phyloP scores from a whole-genome alignment of 169 alveolate species.

The Plasmodium cynomolgi region DNA sequence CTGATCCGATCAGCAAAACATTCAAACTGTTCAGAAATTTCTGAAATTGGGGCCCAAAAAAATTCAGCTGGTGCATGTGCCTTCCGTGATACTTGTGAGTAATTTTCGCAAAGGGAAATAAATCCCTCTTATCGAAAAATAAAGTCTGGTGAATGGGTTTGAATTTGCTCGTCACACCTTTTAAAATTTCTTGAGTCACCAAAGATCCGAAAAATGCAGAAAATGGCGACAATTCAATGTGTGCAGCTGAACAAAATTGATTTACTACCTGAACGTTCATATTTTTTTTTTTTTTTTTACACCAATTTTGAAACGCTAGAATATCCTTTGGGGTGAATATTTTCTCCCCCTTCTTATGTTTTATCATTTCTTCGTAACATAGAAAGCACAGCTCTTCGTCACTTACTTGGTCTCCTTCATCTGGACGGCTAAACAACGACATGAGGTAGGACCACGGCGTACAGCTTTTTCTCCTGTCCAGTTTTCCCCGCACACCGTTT shows the following conservation, averaged over 20 bases:
- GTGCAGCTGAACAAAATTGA: constrained; percentile 48
- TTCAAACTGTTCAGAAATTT: constrained; percentile 41
- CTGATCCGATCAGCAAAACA: constrained; percentile 94
- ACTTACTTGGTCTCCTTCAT: background rate
- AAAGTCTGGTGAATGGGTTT: constrained; percentile 64
- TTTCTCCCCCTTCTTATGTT: constrained; percentile 11
- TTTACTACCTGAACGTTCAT: constrained; percentile 30
- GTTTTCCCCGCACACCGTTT: background rate
- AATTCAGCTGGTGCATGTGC: constrained; percentile 56
- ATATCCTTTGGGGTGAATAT: constrained; percentile 1
- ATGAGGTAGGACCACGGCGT: background rate
- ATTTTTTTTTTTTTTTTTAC: constrained; percentile 55
- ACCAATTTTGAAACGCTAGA: constrained; percentile 12
- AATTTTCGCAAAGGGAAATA: constrained; percentile 46
- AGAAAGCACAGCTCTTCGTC: constrained; percentile 68
- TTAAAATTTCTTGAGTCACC: constrained; percentile 60
- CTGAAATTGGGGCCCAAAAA: constrained; percentile 59
- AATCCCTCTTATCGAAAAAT: constrained; percentile 47
- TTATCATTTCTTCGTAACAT: constrained; percentile 58
- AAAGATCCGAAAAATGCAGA: constrained; percentile 43
- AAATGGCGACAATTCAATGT: constrained; percentile 68
- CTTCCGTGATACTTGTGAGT: constrained; percentile 57
- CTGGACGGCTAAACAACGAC: background rate
- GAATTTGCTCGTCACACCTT: constrained; percentile 39
- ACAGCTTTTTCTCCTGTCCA: background rate